Base-by-base conservation (phyloP, 441 rosid species). In the Arabidopsis hybrid region DNA sequence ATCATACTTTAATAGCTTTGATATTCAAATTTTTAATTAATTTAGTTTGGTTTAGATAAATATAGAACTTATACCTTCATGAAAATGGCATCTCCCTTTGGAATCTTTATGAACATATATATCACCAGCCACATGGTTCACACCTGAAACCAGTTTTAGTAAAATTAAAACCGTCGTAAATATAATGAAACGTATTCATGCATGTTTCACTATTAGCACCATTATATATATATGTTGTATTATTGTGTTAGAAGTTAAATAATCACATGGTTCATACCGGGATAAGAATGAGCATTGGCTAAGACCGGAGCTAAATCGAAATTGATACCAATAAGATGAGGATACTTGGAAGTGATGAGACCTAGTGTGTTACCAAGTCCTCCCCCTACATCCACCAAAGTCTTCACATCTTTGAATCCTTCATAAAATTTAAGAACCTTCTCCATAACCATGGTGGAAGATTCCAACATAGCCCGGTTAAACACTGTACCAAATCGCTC, bases 351-450 rank as follows among this genome's bases (percentile, higher is more conserved):
- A 35, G 69, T 67, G 18, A 78, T 13, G 29, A 60, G 51, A 32
- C 59, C 2, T 18, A 73, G 35, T 31, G 7, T 29, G 26, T 26
- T 34, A 5, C 74, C 81, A 64, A 6, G 46, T 46, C 65, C 81
- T 57, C 77, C 80, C 52, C 78, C 81, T 0, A 78, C 74, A 72
- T 78, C 81, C 11, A 78, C 81, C 34, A 78, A 53, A 12, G 53
- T 60, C 13, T 46, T 61, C 4, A 72, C 34, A 53, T 60, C 70
- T 26, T 67, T 38, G 9, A 78, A 78, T 51, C 81, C 81, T 55
- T 5, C 8, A 29, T 78, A 67, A 52, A 47, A 46, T 52, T 61
- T 64, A 16, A 78, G 16, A 71, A 72, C 36, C 12, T 52, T 61
- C 21, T 71, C 76, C 17, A 72, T 72, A 26, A 63, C 26, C 39